Evolutionary conservation across 2,329 filamentous ascomycete genomes (phyloP).

Genomic region (Aspergillus intermedius): DNA sequence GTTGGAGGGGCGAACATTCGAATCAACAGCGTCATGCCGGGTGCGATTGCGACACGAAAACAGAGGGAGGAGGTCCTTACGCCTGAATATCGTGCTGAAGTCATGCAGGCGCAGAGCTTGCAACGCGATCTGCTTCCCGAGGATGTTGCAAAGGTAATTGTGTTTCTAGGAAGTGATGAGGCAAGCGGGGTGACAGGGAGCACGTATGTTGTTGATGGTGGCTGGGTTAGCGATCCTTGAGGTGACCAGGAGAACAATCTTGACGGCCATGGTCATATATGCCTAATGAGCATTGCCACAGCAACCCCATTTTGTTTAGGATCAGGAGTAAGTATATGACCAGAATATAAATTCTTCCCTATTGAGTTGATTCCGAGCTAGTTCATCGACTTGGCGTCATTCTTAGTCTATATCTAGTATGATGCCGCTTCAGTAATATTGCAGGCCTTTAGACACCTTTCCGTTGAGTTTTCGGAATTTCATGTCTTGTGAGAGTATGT

Average conservation of each 20-base stretch:
- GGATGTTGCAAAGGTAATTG: slow-evolving; percentile 43
- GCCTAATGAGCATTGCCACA: not conserved
- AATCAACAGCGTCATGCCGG: slow-evolving; percentile 48
- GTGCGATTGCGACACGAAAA: slow-evolving; percentile 42
- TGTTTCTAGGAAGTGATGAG: slow-evolving; percentile 44
- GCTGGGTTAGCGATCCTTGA: slow-evolving; percentile 11
- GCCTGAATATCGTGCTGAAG: slow-evolving; percentile 28
- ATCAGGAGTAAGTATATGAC: not conserved
- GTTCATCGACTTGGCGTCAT: no score
- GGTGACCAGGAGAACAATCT: not conserved
- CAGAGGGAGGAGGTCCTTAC: slow-evolving; percentile 42
- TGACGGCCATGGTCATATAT: not conserved
- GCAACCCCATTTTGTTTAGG: not conserved
- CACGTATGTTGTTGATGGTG: slow-evolving; percentile 34
- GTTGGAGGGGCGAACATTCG: slow-evolving; percentile 32
- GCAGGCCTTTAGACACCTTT: not conserved
- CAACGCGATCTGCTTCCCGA: slow-evolving; percentile 33
- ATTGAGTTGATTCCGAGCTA: no score
- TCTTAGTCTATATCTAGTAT: not conserved
- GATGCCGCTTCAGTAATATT: not conserved
- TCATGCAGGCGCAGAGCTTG: slow-evolving; percentile 38
- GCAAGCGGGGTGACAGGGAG: slow-evolving; percentile 43
- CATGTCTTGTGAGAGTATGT: not conserved
- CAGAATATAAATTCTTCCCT: no score
- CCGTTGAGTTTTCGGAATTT: not conserved